Evolutionary conservation across 2,329 filamentous ascomycete species (phyloP).

Genomic region (Elsinoe necatrix): DNA sequence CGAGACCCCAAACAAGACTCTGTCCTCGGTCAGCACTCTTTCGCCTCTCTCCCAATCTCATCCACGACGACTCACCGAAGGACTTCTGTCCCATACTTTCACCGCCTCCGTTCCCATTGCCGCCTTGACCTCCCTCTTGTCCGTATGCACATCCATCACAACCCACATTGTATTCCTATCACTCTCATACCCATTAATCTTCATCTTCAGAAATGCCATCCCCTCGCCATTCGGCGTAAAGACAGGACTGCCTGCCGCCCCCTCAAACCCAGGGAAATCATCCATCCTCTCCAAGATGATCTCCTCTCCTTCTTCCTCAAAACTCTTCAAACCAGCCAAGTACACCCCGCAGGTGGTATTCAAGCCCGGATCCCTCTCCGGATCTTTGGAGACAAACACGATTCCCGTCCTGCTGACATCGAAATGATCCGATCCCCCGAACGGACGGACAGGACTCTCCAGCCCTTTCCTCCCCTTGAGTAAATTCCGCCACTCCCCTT

Average conservation of each 20-base stretch:
- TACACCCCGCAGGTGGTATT: conserved; percentile 80
- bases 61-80: conserved; percentile 39
- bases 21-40: conserved; percentile 9
- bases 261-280: conserved; percentile 52
- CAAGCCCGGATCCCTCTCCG: conserved; percentile 59
- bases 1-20: conserved; percentile 41
- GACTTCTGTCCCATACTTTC: conserved; percentile 55
- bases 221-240: conserved; percentile 67
- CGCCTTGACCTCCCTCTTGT: conserved; percentile 28
- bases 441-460: conserved; percentile 64
- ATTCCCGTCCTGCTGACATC: conserved; percentile 59
- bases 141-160: conserved; percentile 51
- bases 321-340: conserved; percentile 56
- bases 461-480: conserved; percentile 48
- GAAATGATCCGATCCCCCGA: conserved; percentile 73
- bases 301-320: conserved; percentile 44
- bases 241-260: conserved; percentile 57
- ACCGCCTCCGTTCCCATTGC: conserved; percentile 52
- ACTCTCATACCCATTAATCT: conserved; percentile 66
- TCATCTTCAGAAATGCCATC: conserved; percentile 74
- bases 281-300: conserved; percentile 35
- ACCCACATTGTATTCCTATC: conserved; percentile 65
- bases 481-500: conserved; percentile 45
- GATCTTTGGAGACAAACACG: conserved; percentile 68
- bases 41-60: background rate